Evolutionary conservation across 176 grass and related monocot species (phyloP), one percentile per base, ranked within the genome.

Genomic region (Oropetium thomaeum): DNA sequence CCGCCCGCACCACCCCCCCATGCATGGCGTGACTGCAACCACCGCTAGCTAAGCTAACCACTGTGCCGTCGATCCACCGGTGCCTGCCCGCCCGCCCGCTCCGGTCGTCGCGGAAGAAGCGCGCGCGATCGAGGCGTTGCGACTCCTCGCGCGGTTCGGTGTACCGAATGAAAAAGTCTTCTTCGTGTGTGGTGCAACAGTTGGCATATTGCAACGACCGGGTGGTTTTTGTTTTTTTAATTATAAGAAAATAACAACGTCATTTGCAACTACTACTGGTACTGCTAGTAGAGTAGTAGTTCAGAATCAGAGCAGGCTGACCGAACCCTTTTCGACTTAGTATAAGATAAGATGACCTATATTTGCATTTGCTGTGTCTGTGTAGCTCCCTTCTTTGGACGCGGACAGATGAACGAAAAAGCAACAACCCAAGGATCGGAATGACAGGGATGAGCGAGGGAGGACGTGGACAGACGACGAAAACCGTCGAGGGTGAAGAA

Each of bases 1-100:
- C n/a, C n/a, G n/a, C n/a, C n/a, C n/a, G n/a, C n/a, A n/a, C n/a
- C n/a, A n/a, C n/a, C n/a, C n/a, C 45, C 47, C 7, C 49, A 6
- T 23, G 16, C 76, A 59, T 85, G 4, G 25, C 37, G 30, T 49
- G 11, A 74, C 83, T 10, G 48, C 71, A 86, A 86, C 78, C 65
- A 86, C 84, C 49, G 1, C 83, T 52, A 70, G 55, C 84, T 45
- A 81, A 63, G 1, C 83, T 52, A 70, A 63, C 84, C 57, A 81
- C 71, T 37, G 34, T 69, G 63, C 77, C 70, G 22, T 74, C 55
- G 69, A 72, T 25, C 69, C 32, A 16, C 45, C 32, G 69, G 30
- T 29, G 67, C 25, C 54, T 20, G 10, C 12, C 58, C 22, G 2
- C 12, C 42, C 1, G 42, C 11, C 42, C 42, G 0, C 42, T 20